Conservation (phyloP, 2,329 filamentous ascomycete genomes). For the Endoconidiophora laricicola region DNA sequence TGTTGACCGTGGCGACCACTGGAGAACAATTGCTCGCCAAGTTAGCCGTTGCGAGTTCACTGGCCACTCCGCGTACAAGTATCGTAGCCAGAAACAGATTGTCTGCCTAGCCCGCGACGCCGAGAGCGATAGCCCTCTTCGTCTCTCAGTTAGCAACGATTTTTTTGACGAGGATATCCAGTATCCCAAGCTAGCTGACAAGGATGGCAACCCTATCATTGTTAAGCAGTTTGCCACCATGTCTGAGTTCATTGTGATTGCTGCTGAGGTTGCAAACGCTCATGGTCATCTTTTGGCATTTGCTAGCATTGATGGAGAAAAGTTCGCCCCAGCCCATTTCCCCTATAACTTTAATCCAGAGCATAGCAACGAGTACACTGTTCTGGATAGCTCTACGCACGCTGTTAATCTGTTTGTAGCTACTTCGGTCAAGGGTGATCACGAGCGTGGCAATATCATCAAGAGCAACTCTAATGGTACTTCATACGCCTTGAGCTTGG, state of each 20-base stretch:
- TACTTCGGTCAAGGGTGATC: constrained; percentile 46
- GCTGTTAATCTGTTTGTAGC: constrained; percentile 89
- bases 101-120: constrained; percentile 40
- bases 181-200: constrained; percentile 34
- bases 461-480: constrained; percentile 99
- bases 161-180: constrained; percentile 46
- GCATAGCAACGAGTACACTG: constrained; percentile 64
- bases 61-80: constrained; percentile 40
- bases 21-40: constrained; percentile 58
- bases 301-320: constrained; percentile 68
- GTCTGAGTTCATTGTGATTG: constrained; percentile 90
- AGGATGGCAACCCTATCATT: constrained; percentile 35
- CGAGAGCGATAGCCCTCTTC: constrained; percentile 38
- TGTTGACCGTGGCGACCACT: constrained; percentile 62
- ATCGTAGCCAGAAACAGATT: constrained; percentile 37
- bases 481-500: constrained; percentile 72
- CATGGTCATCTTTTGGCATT: constrained; percentile 59
- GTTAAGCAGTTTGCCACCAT: constrained; percentile 83
- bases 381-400: constrained; percentile 87
- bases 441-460: constrained; percentile 70
- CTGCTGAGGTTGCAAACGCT: constrained; percentile 27
- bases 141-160: constrained; percentile 62
- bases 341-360: constrained; percentile 68
- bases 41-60: constrained; percentile 80
- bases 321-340: constrained; percentile 71